Percentiles rank a stretch among this genome's conserved stretches.
Conservation (phyloP, 805 yeast genomes). For the Candida xiaguanensis region DNA sequence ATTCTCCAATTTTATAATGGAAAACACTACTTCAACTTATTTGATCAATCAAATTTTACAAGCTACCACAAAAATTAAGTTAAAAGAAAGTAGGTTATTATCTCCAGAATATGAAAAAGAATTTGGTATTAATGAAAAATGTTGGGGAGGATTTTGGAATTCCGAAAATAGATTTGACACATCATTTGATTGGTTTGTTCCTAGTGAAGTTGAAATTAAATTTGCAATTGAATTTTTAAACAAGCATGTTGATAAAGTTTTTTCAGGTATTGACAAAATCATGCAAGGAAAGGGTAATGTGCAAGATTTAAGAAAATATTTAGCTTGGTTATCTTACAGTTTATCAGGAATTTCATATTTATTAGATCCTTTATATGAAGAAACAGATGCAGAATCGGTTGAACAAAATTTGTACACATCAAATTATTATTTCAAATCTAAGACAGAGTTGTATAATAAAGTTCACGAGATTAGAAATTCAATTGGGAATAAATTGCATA, state of each 20-base stretch:
- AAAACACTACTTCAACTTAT: constrained; percentile 53
- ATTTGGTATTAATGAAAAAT: constrained; percentile 42
- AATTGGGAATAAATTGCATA: constrained; percentile 64
- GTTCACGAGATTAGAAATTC: constrained; percentile 60
- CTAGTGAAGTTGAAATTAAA: constrained; percentile 50
- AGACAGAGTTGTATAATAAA: constrained; percentile 35
- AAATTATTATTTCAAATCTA: constrained; percentile 61
- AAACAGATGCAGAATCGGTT: constrained; percentile 24
- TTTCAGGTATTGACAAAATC: constrained; percentile 38
- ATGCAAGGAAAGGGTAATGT: constrained; percentile 28
- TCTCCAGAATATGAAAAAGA: constrained; percentile 40
- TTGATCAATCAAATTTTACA: constrained; percentile 65
- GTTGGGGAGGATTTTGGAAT: constrained; percentile 78
- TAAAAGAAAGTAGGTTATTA: constrained; percentile 53
- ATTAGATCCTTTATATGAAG: constrained; percentile 68
- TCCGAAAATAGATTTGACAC: constrained; percentile 49
- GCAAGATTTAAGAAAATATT: constrained; percentile 53
- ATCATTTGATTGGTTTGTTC: constrained; percentile 72
- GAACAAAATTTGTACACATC: constrained; percentile 55
- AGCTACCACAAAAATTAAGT: constrained; percentile 57
- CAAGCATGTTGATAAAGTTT: constrained; percentile 40
- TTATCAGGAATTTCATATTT: constrained; percentile 68
- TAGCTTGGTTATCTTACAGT: constrained; percentile 55
- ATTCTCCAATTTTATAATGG: constrained; percentile 43
- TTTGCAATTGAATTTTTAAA: constrained; percentile 61